These are phyloP conservation scores for Mikania micrantha DNA, from an alignment of 129 eudicot genomes.

Conservation along the genomic window DNA sequence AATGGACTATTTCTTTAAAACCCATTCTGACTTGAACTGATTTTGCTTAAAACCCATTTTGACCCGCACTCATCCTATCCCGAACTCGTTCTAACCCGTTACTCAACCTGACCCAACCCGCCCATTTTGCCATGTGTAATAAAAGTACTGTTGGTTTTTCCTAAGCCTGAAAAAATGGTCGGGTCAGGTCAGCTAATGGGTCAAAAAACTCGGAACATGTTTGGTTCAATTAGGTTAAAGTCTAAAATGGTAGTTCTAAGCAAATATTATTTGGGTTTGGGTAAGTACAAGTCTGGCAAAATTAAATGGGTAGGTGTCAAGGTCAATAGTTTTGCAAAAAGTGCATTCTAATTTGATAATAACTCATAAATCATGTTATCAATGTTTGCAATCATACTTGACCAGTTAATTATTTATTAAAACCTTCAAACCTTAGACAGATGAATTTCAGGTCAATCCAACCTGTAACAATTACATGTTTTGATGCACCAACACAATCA, in stretches of 20 bases:
- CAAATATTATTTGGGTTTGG: not conserved
- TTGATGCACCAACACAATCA: not conserved
- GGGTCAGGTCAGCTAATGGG: no score
- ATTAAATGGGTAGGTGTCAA: not conserved
- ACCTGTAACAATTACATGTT: not conserved
- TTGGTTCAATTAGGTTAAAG: not conserved
- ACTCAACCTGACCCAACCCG: no score
- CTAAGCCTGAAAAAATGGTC: not conserved
- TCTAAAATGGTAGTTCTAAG: not conserved
- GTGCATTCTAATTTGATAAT: not conserved
- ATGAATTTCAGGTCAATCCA: not conserved
- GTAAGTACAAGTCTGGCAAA: not conserved
- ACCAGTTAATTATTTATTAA: not conserved
- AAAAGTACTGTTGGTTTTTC: not conserved
- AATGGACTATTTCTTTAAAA: no score
- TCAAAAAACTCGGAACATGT: no score
- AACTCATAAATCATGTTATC: not conserved
- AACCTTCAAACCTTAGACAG: not conserved
- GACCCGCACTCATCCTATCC: no score
- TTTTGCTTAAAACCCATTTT: no score
- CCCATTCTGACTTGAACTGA: no score
- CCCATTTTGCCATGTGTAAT: no score
- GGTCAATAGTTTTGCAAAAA: not conserved
- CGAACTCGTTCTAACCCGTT: no score
- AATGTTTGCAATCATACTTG: not conserved